These are phyloP conservation scores for Luffa aegyptiaca DNA, from an alignment of 306 rosid genomes.

Conservation along the genomic window DNA sequence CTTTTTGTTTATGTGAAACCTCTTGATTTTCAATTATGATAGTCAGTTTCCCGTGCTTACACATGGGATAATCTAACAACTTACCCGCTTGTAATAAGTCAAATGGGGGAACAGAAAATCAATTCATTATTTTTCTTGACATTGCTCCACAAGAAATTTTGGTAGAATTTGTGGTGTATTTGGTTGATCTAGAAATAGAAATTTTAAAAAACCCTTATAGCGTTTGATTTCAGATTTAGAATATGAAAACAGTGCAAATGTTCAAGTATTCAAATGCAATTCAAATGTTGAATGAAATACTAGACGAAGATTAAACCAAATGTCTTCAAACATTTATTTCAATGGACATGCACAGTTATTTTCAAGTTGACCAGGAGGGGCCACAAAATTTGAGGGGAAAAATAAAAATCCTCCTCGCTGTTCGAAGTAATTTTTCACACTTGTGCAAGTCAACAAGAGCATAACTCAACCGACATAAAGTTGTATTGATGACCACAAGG, in stretches of 20 bases:
- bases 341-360: too few relatives aligned
- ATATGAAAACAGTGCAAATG: too few relatives aligned
- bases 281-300: too few relatives aligned
- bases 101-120: background rate
- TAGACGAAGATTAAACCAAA: too few relatives aligned
- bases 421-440: background rate
- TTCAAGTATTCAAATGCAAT: too few relatives aligned
- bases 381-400: background rate
- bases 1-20: background rate
- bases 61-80: background rate
- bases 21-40: background rate
- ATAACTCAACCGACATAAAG: too few relatives aligned
- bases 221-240: background rate
- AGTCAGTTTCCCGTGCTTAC: background rate
- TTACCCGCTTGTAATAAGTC: background rate
- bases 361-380: too few relatives aligned
- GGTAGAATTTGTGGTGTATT: background rate
- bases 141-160: background rate
- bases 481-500: too few relatives aligned
- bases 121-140: background rate
- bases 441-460: too few relatives aligned
- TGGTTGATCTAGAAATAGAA: background rate
- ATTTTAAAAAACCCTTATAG: too few relatives aligned
- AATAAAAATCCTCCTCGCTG: background rate
- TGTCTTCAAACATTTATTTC: too few relatives aligned